Base-by-base conservation (phyloP, 106 monocot species). In the Cymbidium sinense region DNA sequence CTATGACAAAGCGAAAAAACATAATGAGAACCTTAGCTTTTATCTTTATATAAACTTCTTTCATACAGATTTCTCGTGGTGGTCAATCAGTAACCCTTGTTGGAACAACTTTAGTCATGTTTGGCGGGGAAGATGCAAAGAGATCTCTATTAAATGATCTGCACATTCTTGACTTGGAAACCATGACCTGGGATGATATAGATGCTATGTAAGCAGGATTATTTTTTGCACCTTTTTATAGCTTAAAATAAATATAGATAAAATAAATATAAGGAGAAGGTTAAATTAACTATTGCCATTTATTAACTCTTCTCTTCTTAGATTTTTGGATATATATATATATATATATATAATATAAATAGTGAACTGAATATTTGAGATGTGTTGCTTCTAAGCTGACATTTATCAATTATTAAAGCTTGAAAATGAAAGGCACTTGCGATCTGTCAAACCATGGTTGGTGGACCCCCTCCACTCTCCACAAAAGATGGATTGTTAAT, bases 81-180 rank as follows among this genome's bases (percentile, higher is more conserved):
- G 95, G 99, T 35, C 99, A 99, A 73, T 95, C 99, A 77, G 89
- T 94, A 10, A 91, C 90, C 37, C 90, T 95, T 77, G 99, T 99
- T 67, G 95, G 95, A 37, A 82, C 83, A 34, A 99, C 85, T 73
- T 84, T 99, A 78, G 91, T 99, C 41, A 88, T 99, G 74, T 99
- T 99, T 88, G 99, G 99, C 72, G 99, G 99, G 61, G 90, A 99
- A 90, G 95, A 99, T 93, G 95, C 95, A 41, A 99, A 93, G 52
- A 88, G 99, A 83, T 83, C 89, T 86, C 86, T 99, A 43, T 82
- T 99, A 70, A 99, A 99, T 87, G 99, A 99, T 79, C 73, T 99
- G 73, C 90, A 99, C 79, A 89, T 99, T 79, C 99, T 99, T 88
- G 99, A 99, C 85, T 85, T 99, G 79, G 95, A 99, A 82, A 91